Conservation (phyloP, 2,329 filamentous ascomycete species). For the Pestalotiopsis sp. region DNA sequence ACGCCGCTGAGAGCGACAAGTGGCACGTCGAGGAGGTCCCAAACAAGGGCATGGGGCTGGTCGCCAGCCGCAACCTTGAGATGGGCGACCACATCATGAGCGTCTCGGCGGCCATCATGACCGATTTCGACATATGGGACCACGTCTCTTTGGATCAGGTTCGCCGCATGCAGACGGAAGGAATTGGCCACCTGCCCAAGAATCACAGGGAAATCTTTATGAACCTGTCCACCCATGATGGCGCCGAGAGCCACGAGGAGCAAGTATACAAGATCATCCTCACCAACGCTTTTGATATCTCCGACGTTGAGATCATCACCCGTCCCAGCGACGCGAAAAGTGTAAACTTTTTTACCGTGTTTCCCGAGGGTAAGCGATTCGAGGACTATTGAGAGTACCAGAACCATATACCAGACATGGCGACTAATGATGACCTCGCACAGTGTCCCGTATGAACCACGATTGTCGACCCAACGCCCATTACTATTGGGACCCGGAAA, state of each 20-base stretch:
- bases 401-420: background rate
- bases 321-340: constrained; percentile 21
- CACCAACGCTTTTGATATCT: constrained; percentile 29
- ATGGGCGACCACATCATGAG: constrained; percentile 29
- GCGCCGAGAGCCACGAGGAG: constrained; percentile 17
- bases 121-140: constrained; percentile 28
- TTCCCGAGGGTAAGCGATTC: constrained; percentile 28
- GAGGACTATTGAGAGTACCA: background rate
- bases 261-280: constrained; percentile 30
- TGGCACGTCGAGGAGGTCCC: constrained; percentile 32
- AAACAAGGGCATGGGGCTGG: constrained; percentile 32
- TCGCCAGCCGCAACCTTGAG: constrained; percentile 27
- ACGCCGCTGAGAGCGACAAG: constrained; percentile 22
- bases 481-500: constrained; percentile 36
- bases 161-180: constrained; percentile 24
- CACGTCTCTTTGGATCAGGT: constrained; percentile 19
- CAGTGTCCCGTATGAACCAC: constrained; percentile 41
- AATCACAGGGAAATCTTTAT: constrained; percentile 23
- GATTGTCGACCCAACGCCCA: constrained; percentile 41
- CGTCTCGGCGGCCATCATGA: constrained; percentile 30
- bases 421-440: background rate
- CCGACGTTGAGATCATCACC: constrained; percentile 15
- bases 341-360: constrained; percentile 30
- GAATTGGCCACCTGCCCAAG: constrained; percentile 23
- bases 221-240: constrained; percentile 27